Conservation (phyloP, 2,329 filamentous ascomycete species). For the Cercospora nicotianae region DNA sequence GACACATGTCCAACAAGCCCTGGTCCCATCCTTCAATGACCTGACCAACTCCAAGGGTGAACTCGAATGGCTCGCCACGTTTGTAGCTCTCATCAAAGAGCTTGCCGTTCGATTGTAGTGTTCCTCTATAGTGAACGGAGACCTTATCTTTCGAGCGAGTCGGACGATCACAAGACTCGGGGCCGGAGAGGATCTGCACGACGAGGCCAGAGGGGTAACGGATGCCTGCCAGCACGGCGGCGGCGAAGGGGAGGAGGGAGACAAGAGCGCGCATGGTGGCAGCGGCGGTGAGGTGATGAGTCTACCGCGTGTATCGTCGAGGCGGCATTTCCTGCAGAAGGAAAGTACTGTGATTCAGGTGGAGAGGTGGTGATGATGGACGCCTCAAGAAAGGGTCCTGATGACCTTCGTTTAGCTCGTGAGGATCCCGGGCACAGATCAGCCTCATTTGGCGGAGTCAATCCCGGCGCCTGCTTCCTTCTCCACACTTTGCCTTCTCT, state of each 20-base stretch:
- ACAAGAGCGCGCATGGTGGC: constrained; percentile 28
- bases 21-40: constrained; percentile 96
- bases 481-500: neutral
- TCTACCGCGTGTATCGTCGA: constrained; percentile 15
- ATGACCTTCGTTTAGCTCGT: constrained; percentile 1
- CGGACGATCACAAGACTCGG: constrained; percentile 47
- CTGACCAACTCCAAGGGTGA: constrained; percentile 74
- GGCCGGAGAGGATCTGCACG: constrained; percentile 45
- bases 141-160: constrained; percentile 50
- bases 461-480: neutral
- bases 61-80: constrained; percentile 71
- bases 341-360: neutral
- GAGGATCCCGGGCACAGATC: neutral
- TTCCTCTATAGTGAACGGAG: constrained; percentile 53
- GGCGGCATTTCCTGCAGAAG: neutral
- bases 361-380: neutral
- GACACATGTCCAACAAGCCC: constrained; percentile 89
- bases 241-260: constrained; percentile 24
- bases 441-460: constrained; percentile 6
- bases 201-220: constrained; percentile 27
- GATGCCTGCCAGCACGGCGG: constrained; percentile 15
- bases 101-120: constrained; percentile 59
- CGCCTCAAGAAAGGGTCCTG: constrained; percentile 7
- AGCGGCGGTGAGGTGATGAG: neutral
- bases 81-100: constrained; percentile 86